Conservation (phyloP, 2,329 filamentous ascomycete species). For the Talaromyces sp. region DNA sequence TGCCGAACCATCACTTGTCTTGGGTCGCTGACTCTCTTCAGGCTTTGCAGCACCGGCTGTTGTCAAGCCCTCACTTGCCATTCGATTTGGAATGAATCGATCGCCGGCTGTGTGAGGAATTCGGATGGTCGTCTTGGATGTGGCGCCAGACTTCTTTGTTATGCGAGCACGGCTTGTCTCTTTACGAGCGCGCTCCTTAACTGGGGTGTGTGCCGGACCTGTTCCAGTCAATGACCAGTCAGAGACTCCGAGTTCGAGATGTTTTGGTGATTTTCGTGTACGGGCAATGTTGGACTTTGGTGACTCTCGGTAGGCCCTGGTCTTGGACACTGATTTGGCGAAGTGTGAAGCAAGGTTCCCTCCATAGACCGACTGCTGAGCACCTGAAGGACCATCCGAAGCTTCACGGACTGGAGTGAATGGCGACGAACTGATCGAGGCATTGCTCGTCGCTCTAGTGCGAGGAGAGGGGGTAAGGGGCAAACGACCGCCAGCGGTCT, state of each 20-base stretch:
- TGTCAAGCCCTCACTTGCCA: constrained; percentile 79
- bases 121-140: constrained; percentile 68
- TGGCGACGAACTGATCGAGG: constrained; percentile 62
- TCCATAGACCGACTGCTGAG: constrained; percentile 67
- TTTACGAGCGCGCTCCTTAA: constrained; percentile 53
- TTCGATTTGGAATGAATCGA: constrained; percentile 92
- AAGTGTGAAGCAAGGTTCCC: constrained; percentile 76
- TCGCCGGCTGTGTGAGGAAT: constrained; percentile 68
- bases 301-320: constrained; percentile 66
- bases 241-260: constrained; percentile 84
- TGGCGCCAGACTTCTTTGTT: constrained; percentile 47
- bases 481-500: constrained; percentile 90
- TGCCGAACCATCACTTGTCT: constrained; percentile 68
- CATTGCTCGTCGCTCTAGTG: constrained; percentile 48
- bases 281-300: constrained; percentile 88
- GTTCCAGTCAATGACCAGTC: constrained; percentile 89
- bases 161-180: constrained; percentile 46
- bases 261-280: constrained; percentile 68
- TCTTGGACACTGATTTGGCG: constrained; percentile 54
- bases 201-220: constrained; percentile 59
- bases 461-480: constrained; percentile 89
- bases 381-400: constrained; percentile 51
- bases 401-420: constrained; percentile 66
- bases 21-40: constrained; percentile 69
- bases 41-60: constrained; percentile 80